Conservation (phyloP, 2,329 filamentous ascomycete genomes). For the Calonectria fujianensis region DNA sequence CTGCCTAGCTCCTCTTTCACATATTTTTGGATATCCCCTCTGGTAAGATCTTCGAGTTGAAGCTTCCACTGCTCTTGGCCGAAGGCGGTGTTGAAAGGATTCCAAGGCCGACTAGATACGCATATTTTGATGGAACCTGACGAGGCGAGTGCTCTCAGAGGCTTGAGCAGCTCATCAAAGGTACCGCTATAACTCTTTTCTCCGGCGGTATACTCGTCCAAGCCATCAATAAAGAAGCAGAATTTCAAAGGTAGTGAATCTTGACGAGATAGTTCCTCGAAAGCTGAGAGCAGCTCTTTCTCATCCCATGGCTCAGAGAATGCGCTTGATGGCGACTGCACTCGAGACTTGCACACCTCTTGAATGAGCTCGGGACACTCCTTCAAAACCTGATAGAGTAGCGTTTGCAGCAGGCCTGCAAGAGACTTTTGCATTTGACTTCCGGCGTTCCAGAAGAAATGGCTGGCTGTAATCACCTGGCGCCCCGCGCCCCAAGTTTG, state of each 20-base stretch:
- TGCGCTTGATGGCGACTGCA: neutral
- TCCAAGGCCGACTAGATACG: conserved; percentile 17
- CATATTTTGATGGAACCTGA: conserved; percentile 7
- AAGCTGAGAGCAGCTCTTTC: neutral
- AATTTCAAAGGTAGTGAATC: neutral
- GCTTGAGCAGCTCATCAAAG: neutral
- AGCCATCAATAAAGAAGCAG: conserved; percentile 23
- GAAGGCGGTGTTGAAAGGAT: neutral
- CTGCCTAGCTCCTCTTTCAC: neutral
- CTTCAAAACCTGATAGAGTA: neutral
- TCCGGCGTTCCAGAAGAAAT: conserved; percentile 17
- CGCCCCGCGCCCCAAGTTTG: neutral
- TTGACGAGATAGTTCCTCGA: neutral
- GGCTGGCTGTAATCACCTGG: neutral
- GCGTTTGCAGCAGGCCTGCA: neutral
- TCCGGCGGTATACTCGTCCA: neutral
- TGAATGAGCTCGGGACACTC: neutral
- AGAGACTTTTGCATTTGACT: conserved; percentile 6
- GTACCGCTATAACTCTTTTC: neutral
- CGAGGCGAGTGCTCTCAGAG: neutral
- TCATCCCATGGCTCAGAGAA: neutral
- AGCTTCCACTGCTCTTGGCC: neutral
- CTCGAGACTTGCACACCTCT: neutral
- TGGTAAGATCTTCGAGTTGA: conserved; percentile 3
- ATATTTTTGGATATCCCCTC: conserved; percentile 1